These are phyloP conservation scores for Pichia sp. DNA, from an alignment of 1,139 yeast genomes.

Conservation along the genomic window DNA sequence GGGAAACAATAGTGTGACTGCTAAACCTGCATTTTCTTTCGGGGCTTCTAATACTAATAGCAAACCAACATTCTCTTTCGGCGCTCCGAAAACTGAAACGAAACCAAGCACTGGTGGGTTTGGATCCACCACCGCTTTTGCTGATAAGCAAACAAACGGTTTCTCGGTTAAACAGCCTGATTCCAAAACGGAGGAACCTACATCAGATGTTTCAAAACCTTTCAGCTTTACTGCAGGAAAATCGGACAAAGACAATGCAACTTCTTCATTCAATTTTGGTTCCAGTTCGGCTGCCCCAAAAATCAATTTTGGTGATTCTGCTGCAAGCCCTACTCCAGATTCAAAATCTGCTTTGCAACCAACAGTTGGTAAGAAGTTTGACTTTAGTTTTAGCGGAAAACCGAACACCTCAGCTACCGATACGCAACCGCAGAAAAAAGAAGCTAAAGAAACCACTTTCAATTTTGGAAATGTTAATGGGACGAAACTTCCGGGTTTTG, in stretches of 20 bases:
- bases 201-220: too few relatives aligned
- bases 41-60: background rate
- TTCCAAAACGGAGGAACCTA: too few relatives aligned
- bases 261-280: too few relatives aligned
- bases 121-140: too few relatives aligned
- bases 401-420: too few relatives aligned
- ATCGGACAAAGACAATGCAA: too few relatives aligned
- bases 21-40: constrained; percentile 9
- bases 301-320: background rate
- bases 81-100: too few relatives aligned
- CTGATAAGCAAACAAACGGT: too few relatives aligned
- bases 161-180: too few relatives aligned
- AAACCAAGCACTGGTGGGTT: too few relatives aligned
- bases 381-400: background rate
- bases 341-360: background rate
- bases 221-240: too few relatives aligned
- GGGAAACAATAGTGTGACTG: background rate
- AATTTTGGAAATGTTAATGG: constrained; percentile 1
- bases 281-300: background rate
- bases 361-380: background rate
- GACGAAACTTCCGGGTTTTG: background rate
- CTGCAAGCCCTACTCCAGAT: background rate
- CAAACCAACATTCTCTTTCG: background rate
- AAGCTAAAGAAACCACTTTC: background rate
- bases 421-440: too few relatives aligned